Conservation (phyloP, 805 yeast species). For the Ogataea nonfermentans region DNA sequence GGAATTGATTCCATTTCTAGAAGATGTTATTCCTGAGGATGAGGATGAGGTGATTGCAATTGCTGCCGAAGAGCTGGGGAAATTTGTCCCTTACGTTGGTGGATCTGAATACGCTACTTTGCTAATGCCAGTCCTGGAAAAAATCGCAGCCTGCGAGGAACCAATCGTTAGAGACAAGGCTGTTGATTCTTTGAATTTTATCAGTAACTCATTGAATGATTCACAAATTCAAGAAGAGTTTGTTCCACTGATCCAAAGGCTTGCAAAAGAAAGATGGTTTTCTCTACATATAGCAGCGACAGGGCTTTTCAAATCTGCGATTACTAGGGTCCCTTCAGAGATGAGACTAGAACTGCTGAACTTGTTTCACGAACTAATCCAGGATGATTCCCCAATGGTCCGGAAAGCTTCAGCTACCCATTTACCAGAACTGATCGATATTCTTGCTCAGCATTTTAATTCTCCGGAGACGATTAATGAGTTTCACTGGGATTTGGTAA, state of each 20-base stretch:
- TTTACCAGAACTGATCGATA: slow-evolving; percentile 70
- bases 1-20: slow-evolving; percentile 87
- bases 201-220: slow-evolving; percentile 60
- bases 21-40: slow-evolving; percentile 90
- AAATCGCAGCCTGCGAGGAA: slow-evolving; percentile 89
- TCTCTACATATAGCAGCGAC: slow-evolving; percentile 88
- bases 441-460: slow-evolving; percentile 37
- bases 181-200: slow-evolving; percentile 73
- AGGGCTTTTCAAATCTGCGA: slow-evolving; percentile 75
- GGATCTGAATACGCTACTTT: slow-evolving; percentile 65
- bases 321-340: slow-evolving; percentile 53
- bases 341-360: slow-evolving; percentile 61
- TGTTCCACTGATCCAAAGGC: slow-evolving; percentile 71
- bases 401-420: slow-evolving; percentile 89
- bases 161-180: slow-evolving; percentile 96
- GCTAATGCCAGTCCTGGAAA: slow-evolving; percentile 69
- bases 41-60: slow-evolving; percentile 97
- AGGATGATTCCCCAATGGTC: slow-evolving; percentile 97
- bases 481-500: slow-evolving; percentile 72
- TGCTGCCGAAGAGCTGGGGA: slow-evolving; percentile 85
- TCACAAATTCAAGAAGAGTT: slow-evolving; percentile 66
- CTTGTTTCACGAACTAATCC: slow-evolving; percentile 66
- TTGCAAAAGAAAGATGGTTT: slow-evolving; percentile 92
- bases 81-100: slow-evolving; percentile 85
- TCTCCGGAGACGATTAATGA: slow-evolving; percentile 47